Evolutionary conservation across 2,329 filamentous ascomycete genomes (phyloP).

Genomic region (Epichloe elymi): DNA sequence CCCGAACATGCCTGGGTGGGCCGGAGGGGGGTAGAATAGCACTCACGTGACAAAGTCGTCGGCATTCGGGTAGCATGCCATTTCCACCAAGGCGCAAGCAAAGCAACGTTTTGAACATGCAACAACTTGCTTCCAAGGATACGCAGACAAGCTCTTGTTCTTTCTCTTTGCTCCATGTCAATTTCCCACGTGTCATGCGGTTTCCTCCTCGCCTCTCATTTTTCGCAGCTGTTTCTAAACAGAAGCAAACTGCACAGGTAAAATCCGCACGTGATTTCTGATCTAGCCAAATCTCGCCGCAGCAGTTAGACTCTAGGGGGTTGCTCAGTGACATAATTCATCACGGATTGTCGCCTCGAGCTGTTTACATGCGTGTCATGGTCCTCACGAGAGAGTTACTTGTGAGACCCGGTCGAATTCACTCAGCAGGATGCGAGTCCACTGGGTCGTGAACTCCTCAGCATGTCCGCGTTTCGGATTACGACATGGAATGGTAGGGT

Average conservation of each 20-base stretch:
- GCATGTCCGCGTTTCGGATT: slow-evolving; percentile 60
- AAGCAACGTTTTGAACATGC: too few species aligned
- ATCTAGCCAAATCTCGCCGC: not conserved
- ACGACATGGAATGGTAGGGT: slow-evolving; percentile 72
- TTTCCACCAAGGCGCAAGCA: too few species aligned
- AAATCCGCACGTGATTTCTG: not conserved
- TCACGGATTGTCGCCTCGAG: not conserved
- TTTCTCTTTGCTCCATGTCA: too few species aligned
- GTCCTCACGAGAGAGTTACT: not conserved
- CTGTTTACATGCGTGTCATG: not conserved
- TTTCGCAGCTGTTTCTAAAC: not conserved
- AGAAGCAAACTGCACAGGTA: not conserved
- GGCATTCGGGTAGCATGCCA: not conserved
- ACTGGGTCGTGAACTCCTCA: not conserved
- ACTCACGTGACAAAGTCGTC: not conserved
- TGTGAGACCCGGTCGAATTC: not conserved
- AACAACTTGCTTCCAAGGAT: too few species aligned
- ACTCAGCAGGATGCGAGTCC: not conserved
- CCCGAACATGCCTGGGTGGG: not conserved
- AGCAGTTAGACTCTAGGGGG: not conserved
- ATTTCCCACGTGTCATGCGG: too few species aligned
- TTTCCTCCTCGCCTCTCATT: not conserved
- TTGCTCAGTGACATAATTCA: not conserved
- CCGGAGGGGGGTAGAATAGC: not conserved
- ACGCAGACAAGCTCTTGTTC: too few species aligned